These are phyloP conservation scores for Coniella vitis DNA, from an alignment of 2,329 filamentous ascomycete species.

Conservation along the genomic window DNA sequence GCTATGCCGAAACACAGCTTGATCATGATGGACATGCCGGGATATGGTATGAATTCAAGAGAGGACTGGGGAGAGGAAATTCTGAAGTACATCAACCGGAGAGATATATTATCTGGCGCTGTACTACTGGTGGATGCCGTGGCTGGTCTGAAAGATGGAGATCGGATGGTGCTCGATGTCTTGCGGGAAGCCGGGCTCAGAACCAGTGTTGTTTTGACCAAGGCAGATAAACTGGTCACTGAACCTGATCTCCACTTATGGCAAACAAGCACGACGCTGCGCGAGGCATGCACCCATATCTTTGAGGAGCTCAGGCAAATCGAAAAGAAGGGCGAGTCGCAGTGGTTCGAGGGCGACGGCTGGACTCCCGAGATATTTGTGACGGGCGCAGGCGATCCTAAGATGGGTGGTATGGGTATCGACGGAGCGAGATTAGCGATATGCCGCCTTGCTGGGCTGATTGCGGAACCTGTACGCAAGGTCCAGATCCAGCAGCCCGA, in stretches of 20 bases:
- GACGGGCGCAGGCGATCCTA: conserved; percentile 28
- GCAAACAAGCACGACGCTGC: conserved; percentile 1
- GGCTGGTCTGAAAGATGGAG: conserved; percentile 42
- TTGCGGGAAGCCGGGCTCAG: conserved; percentile 38
- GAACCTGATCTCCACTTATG: conserved; percentile 4
- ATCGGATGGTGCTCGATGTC: conserved; percentile 39
- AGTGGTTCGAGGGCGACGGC: conserved; percentile 22
- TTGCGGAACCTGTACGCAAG: conserved; percentile 18
- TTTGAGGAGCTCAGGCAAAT: conserved; percentile 25
- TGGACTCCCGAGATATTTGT: conserved; percentile 28
- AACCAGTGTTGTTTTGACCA: conserved; percentile 48
- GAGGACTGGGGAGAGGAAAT: conserved; percentile 47
- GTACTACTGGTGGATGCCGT: conserved; percentile 48
- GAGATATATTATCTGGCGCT: conserved; percentile 42
- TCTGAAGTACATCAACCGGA: conserved; percentile 40
- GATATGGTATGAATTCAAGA: conserved; percentile 30
- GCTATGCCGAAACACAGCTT: conserved; percentile 39
- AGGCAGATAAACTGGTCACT: conserved; percentile 43
- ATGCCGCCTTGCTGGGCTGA: conserved; percentile 26
- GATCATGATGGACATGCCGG: conserved; percentile 35
- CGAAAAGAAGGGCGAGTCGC: conserved; percentile 20
- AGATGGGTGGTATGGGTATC: conserved; percentile 24
- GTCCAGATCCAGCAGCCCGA: conserved; percentile 9
- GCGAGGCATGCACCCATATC: conserved; percentile 21
- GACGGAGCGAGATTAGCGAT: conserved; percentile 28